Evolutionary conservation across 2,329 filamentous ascomycete species (phyloP), one percentile per base, ranked within the genome.

Genomic region (Xylariaceae sp.): DNA sequence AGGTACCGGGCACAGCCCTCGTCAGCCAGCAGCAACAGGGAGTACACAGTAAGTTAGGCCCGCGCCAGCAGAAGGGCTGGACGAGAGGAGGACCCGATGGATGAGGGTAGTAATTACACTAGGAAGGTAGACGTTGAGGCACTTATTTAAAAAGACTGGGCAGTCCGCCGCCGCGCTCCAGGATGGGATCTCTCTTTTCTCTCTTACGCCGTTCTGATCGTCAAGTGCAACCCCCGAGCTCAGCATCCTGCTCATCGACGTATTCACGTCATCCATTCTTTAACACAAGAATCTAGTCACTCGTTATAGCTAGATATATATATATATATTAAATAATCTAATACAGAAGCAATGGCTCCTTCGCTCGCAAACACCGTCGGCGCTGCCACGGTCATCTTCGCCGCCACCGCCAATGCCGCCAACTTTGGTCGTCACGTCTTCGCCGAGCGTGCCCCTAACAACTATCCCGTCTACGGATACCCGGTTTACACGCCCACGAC

Each of bases 241-340:
- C 53, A 55, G 61, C 53, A 56, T 51, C 54, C 44, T 36, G 41
- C 61, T 66, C 60, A 24, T 53, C 59, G 67, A 66, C 67, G 66
- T 68, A 62, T 59, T 56, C 44, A 63, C 66, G 66, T 69, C 67
- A 55, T 64, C 53, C 65, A 60, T 43, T 68, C 65, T 45, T 63
- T 65, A 46, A 38, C 41, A n/a, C n/a, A n/a, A 28, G 41, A 45
- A 28, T 24, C 21, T 14, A 40, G 41, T 56, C 55, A 40, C 56
- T 59, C 38, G 39, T 50, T 53, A 45, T 40, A 29, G 43, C 29
- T 46, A 46, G 9, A n/a, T n/a, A n/a, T n/a, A n/a, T n/a, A n/a
- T n/a, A n/a, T n/a, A n/a, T n/a, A n/a, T n/a, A n/a, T n/a, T n/a
- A n/a, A 24, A 31, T 40, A 48, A 55, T 53, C 39, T 55, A 50